A percentile compares a stretch with the other conserved stretches of the same genome.
Evolutionary conservation across 345 rosid species (phyloP).

Genomic region (Rhizophora apiculata): DNA sequence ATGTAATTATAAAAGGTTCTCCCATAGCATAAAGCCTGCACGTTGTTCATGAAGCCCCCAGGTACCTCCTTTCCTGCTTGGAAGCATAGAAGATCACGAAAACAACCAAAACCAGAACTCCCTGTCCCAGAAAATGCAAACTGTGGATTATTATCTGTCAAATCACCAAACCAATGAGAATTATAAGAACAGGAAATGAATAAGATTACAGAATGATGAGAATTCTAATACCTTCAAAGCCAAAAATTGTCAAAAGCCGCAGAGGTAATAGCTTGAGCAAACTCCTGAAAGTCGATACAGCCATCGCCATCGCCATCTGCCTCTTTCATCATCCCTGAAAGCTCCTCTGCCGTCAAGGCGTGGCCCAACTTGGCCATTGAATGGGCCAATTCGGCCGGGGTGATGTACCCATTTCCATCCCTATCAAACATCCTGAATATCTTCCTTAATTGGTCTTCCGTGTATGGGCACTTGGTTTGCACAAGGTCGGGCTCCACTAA

Average conservation of each 20-base stretch:
- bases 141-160: no score
- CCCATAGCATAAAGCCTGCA: neutral
- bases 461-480: conserved; percentile 62
- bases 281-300: conserved; percentile 72
- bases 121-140: no score
- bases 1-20: neutral
- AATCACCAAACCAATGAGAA: no score
- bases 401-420: conserved; percentile 46
- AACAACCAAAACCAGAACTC: neutral
- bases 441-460: conserved; percentile 45
- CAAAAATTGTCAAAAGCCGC: conserved; percentile 88
- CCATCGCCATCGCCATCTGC: conserved; percentile 96
- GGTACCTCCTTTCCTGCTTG: neutral
- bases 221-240: conserved; percentile 31
- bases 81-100: neutral
- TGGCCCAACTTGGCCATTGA: conserved; percentile 49
- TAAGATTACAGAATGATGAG: no score
- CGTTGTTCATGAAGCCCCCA: no score
- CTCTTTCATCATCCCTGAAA: conserved; percentile 92
- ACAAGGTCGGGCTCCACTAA: conserved; percentile 78
- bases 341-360: conserved; percentile 55
- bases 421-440: conserved; percentile 42
- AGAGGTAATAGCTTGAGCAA: conserved; percentile 70
- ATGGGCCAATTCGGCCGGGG: conserved; percentile 45
- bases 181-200: no score